These are phyloP conservation scores for Didymellaceae sp. DNA, from an alignment of 2,329 filamentous ascomycete genomes.

Conservation along the genomic window DNA sequence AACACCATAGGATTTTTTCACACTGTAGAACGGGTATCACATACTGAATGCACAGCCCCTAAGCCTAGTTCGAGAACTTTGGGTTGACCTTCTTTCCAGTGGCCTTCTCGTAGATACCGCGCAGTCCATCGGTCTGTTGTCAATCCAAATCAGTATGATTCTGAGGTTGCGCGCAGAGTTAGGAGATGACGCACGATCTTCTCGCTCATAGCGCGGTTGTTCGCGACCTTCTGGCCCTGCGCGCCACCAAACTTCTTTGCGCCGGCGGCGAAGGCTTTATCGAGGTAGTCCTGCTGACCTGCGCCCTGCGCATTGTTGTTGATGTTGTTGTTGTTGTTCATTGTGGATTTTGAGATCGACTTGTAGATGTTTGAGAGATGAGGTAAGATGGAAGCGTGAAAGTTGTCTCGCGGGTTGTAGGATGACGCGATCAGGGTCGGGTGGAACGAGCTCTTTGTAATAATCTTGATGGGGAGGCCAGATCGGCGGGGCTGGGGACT, in stretches of 20 bases:
- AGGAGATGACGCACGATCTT: conserved; percentile 41
- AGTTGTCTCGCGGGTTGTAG: background rate
- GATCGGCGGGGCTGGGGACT: background rate
- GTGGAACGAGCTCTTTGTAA: background rate
- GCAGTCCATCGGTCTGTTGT: conserved; percentile 57
- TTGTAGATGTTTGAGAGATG: background rate
- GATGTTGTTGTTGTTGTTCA: conserved; percentile 12
- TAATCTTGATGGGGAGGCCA: conserved; percentile 1
- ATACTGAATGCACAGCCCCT: too few species aligned
- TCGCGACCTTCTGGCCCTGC: conserved; percentile 43
- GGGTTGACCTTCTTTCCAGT: conserved; percentile 58
- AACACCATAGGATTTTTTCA: too few species aligned
- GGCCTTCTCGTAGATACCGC: conserved; percentile 58
- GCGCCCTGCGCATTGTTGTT: background rate
- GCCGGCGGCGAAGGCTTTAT: conserved; percentile 51
- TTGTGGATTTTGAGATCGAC: background rate
- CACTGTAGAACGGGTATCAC: too few species aligned
- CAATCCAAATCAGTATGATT: background rate
- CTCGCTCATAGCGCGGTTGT: conserved; percentile 48
- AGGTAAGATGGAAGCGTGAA: background rate
- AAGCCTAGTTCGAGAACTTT: conserved; percentile 57
- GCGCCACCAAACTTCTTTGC: conserved; percentile 55
- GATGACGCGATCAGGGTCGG: background rate
- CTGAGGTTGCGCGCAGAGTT: background rate
- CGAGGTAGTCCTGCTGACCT: conserved; percentile 15